Conservation (phyloP, 1,284 basidiomycete genomes). For the Melampsora abietis-canadensis region DNA sequence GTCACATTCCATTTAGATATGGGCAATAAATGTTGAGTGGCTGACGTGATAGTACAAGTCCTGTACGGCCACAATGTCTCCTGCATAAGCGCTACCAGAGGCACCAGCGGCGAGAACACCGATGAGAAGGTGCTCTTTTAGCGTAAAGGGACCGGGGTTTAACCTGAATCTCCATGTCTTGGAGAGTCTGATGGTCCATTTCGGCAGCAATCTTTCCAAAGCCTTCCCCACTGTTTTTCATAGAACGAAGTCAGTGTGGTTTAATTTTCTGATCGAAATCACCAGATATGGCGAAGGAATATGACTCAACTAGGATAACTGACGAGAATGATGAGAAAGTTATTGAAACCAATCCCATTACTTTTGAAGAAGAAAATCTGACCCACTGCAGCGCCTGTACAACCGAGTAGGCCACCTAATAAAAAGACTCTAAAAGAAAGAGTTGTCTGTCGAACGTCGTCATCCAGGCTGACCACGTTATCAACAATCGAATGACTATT, state of each 20-base stretch:
- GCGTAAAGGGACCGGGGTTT: slow-evolving; percentile 58
- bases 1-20: slow-evolving; percentile 56
- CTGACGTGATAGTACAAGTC: slow-evolving; percentile 31
- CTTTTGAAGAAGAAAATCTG: slow-evolving; percentile 50
- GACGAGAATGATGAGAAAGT: slow-evolving; percentile 22
- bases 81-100: slow-evolving; percentile 55
- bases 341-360: slow-evolving; percentile 15
- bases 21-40: slow-evolving; percentile 36
- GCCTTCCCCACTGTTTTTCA: slow-evolving; percentile 53
- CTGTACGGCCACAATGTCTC: slow-evolving; percentile 51
- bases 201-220: slow-evolving; percentile 54
- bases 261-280: background rate
- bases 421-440: slow-evolving; percentile 58
- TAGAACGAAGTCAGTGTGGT: slow-evolving; percentile 55
- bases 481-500: slow-evolving; percentile 15
- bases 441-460: slow-evolving; percentile 47
- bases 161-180: slow-evolving; percentile 54
- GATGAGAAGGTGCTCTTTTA: slow-evolving; percentile 55
- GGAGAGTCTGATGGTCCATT: slow-evolving; percentile 48
- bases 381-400: slow-evolving; percentile 58
- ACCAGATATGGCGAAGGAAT: background rate
- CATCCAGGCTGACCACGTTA: slow-evolving; percentile 36
- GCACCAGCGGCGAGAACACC: slow-evolving; percentile 58
- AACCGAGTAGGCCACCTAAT: slow-evolving; percentile 59
- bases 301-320: slow-evolving; percentile 24